Base-by-base conservation (phyloP, 2,329 filamentous ascomycete genomes). In the Capronia epimyces region DNA sequence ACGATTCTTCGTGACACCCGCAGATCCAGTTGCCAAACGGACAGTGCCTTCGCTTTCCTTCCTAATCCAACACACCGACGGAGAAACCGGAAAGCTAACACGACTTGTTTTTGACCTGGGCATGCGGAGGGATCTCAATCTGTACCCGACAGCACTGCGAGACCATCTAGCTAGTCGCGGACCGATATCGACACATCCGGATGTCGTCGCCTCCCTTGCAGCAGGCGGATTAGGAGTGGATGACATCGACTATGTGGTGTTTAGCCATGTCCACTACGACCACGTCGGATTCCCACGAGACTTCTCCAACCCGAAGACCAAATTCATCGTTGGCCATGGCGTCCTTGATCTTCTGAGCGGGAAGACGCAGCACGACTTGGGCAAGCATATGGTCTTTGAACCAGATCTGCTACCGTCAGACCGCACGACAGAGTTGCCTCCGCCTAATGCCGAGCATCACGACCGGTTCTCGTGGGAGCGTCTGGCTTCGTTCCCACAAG, bases 231-330 rank as follows among this genome's bases (percentile, higher is more conserved):
- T 74, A 15, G 54, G 42, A 1, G 62, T 67, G 1, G 52, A 62
- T 12, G 67, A 73, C 41, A 70, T 73, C 18, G 69, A 73, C 55
- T 67, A 63, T 49, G 63, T 73, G 5, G 63, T 73, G 12, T 68
- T 69, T 48, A 69, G 65, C 12, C 70, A 73, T 60, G 67, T 71
- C 54, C 40, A 69, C 57, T 47, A 55, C 31, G 57, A 61, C 45
- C 59, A 61, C 49, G 59, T 71, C n/a, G 71, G 71, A 27, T 63
- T 67, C 31, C 70, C 70, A 0, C 27, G 32, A n/a, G 58, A 58
- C 21, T 60, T 60, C 25, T 46, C 32, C 34, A 57, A 56, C 46
- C 20, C 43, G 13, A 53, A 54, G 4, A 67, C 67, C 1, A 67
- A 57, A 10, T 73, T 73, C 53, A 50, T 74, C 3, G 65, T 72